Percentiles rank a stretch among this genome's conserved stretches.
phyloP scores from a whole-genome alignment of 805 yeast species.

The Brettanomyces nanus region DNA sequence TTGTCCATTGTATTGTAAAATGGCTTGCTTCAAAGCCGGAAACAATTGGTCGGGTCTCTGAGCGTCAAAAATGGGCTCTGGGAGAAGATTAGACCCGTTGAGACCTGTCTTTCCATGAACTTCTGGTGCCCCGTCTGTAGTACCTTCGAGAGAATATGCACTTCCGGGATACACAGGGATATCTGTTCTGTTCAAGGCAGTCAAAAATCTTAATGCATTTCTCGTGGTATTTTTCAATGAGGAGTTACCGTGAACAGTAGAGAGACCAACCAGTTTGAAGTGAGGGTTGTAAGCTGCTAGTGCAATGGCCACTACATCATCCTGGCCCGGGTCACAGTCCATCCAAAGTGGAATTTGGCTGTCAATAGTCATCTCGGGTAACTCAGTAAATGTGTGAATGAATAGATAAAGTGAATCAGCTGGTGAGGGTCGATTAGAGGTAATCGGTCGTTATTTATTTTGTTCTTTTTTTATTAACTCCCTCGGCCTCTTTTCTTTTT shows the following conservation, averaged over 20 bases:
- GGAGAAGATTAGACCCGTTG: slow-evolving; percentile 63
- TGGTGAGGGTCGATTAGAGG: no score
- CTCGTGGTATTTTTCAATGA: slow-evolving; percentile 55
- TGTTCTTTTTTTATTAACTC: no score
- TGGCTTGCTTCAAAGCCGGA: slow-evolving; percentile 15
- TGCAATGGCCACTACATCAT: slow-evolving; percentile 72
- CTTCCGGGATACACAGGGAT: slow-evolving; percentile 66
- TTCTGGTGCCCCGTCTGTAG: slow-evolving; percentile 45
- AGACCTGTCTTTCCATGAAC: slow-evolving; percentile 72
- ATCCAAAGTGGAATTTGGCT: slow-evolving; percentile 81
- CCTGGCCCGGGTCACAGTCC: slow-evolving; percentile 92
- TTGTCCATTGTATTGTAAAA: slow-evolving; percentile 32
- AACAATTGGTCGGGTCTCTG: slow-evolving; percentile 11
- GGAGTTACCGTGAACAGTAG: slow-evolving; percentile 71
- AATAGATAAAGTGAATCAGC: no score
- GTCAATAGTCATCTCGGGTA: no score
- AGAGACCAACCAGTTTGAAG: slow-evolving; percentile 56
- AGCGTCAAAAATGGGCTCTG: slow-evolving; percentile 19
- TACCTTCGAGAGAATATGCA: slow-evolving; percentile 43
- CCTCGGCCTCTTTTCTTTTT: no score
- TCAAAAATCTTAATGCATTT: slow-evolving; percentile 60
- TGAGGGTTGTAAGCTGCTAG: slow-evolving; percentile 53
- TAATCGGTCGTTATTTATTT: no score
- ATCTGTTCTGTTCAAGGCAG: slow-evolving; percentile 43
- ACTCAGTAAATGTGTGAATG: no score